Evolutionary conservation across 306 rosid genomes (phyloP).

Genomic region (Lathyrus aphaca): DNA sequence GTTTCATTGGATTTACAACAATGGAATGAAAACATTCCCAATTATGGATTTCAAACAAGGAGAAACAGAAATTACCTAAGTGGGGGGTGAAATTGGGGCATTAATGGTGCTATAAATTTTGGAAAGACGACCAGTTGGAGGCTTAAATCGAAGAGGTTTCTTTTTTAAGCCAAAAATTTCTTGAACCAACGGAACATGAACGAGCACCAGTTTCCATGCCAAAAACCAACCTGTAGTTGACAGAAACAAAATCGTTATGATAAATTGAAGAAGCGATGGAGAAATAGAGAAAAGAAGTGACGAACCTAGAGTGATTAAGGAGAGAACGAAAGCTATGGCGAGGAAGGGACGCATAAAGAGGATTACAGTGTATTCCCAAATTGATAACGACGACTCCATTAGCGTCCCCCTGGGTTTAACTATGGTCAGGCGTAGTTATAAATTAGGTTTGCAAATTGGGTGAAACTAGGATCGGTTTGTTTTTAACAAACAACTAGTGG

Average conservation of each 20-base stretch:
- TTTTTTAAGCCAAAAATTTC: constrained; percentile 75
- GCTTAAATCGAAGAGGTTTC: constrained; percentile 62
- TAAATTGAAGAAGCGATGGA: background rate
- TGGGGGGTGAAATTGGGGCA: constrained; percentile 54
- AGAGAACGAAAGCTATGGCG: constrained; percentile 60
- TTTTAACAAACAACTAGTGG: too few relatives aligned
- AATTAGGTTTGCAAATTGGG: too few relatives aligned
- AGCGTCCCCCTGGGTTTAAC: background rate
- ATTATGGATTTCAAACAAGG: too few relatives aligned
- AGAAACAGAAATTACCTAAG: constrained; percentile 29
- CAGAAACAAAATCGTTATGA: constrained; percentile 12
- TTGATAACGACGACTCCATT: constrained; percentile 37
- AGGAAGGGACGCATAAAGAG: constrained; percentile 64
- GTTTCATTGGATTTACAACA: too few relatives aligned
- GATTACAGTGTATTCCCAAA: constrained; percentile 52
- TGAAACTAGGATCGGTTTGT: too few relatives aligned
- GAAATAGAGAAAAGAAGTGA: background rate
- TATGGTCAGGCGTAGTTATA: too few relatives aligned
- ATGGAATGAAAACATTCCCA: too few relatives aligned
- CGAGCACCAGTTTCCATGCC: constrained; percentile 90
- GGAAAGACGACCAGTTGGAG: constrained; percentile 66
- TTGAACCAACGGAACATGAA: constrained; percentile 90
- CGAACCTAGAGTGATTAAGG: constrained; percentile 63
- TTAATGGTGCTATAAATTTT: constrained; percentile 57
- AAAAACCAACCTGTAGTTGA: constrained; percentile 66